Conservation (phyloP, 1,284 basidiomycete genomes). For the Tylopilus microsporus region DNA sequence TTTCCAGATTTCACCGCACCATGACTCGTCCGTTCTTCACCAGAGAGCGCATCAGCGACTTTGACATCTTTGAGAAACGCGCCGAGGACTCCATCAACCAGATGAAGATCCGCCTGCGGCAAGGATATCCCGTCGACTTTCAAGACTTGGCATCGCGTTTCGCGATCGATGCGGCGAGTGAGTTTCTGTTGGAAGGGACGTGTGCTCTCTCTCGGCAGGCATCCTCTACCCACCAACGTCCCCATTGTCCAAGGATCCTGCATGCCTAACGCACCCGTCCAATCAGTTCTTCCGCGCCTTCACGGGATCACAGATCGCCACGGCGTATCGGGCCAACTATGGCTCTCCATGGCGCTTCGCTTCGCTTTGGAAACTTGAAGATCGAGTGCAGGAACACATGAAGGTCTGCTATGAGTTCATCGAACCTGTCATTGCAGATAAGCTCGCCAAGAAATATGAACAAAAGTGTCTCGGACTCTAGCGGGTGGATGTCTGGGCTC, state of each 20-base stretch:
- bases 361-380: conserved; percentile 20
- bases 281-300: conserved; percentile 30
- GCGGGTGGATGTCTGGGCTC: conserved; percentile 23
- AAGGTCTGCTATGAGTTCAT: conserved; percentile 24
- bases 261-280: conserved; percentile 16
- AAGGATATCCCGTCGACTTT: conserved; percentile 48
- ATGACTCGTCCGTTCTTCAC: conserved; percentile 58
- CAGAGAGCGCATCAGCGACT: conserved; percentile 50
- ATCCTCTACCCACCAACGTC: conserved; percentile 35
- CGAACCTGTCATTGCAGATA: conserved; percentile 28
- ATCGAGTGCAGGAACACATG: conserved; percentile 19
- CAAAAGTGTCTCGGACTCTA: background rate
- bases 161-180: conserved; percentile 45
- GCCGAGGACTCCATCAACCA: conserved; percentile 39
- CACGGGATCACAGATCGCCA: conserved; percentile 13
- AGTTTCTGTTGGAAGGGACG: conserved; percentile 45
- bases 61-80: conserved; percentile 50
- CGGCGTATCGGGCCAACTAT: conserved; percentile 14
- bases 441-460: conserved; percentile 26
- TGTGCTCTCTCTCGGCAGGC: conserved; percentile 35
- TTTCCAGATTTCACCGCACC: conserved; percentile 47
- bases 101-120: conserved; percentile 38
- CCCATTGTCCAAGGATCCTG: conserved; percentile 16
- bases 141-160: conserved; percentile 46
- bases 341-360: conserved; percentile 25